Conservation (phyloP, 2,329 filamentous ascomycete genomes). For the Penicillium sp. region DNA sequence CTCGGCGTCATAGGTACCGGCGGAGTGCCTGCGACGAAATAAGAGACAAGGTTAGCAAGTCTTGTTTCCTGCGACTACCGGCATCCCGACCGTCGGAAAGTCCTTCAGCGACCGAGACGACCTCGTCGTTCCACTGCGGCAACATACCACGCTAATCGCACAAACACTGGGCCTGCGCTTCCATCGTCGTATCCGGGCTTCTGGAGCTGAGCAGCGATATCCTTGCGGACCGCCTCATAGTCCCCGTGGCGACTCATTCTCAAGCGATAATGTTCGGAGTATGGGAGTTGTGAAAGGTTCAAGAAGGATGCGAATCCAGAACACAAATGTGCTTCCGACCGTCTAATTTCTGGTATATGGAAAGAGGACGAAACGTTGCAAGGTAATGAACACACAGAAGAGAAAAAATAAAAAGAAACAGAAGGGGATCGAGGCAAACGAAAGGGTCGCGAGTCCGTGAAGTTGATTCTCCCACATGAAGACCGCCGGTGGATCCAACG, state of each 20-base stretch:
- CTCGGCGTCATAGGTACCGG: conserved; percentile 61
- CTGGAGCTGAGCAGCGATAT: conserved; percentile 56
- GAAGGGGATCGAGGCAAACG: conserved; percentile 2
- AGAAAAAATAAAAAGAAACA: neutral
- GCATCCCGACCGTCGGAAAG: neutral
- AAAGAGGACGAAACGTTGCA: neutral
- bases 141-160: conserved; percentile 62
- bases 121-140: neutral
- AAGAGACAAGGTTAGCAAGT: conserved; percentile 7
- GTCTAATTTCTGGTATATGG: neutral
- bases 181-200: conserved; percentile 68
- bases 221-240: conserved; percentile 55
- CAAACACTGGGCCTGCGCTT: conserved; percentile 63
- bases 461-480: conserved; percentile 34
- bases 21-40: conserved; percentile 54
- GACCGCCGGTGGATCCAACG: conserved; percentile 31
- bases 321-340: neutral
- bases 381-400: conserved; percentile 4
- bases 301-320: conserved; percentile 7
- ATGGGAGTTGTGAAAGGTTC: neutral
- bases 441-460: conserved; percentile 18
- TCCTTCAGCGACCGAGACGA: conserved; percentile 8
- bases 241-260: conserved; percentile 41
- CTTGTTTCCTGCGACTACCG: neutral
- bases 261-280: conserved; percentile 29